Percentiles rank a stretch among this genome's conserved stretches.
phyloP scores from a whole-genome alignment of 495 filamentous ascomycete genomes.

The Neurospora hispaniola region DNA sequence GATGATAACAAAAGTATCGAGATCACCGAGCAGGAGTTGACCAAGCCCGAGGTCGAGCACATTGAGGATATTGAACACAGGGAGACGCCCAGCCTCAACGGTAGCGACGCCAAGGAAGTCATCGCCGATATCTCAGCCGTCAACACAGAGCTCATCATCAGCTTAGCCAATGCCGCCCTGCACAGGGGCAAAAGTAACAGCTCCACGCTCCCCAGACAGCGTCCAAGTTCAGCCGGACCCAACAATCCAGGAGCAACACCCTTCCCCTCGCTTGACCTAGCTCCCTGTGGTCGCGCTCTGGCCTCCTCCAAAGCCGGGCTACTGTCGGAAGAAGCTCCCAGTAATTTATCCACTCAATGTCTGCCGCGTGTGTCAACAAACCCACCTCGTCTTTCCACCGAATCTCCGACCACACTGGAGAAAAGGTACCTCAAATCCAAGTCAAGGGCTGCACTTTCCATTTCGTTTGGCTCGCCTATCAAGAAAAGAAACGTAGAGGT shows the following conservation, averaged over 20 bases:
- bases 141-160: not conserved
- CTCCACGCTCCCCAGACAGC: not conserved
- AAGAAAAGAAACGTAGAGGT: not conserved
- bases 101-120: not conserved
- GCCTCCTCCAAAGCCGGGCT: not conserved
- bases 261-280: not conserved
- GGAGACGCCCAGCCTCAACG: not conserved
- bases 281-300: not conserved
- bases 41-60: not conserved
- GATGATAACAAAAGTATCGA: not conserved
- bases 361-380: constrained; percentile 10
- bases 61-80: not conserved
- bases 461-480: not conserved
- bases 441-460: not conserved
- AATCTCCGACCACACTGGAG: not conserved
- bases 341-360: constrained; percentile 12
- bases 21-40: not conserved
- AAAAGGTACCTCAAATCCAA: not conserved
- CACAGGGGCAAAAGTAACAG: not conserved
- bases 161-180: not conserved
- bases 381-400: not conserved
- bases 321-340: not conserved
- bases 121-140: not conserved
- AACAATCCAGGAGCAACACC: not conserved
- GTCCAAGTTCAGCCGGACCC: not conserved